Evolutionary conservation across 2,329 filamentous ascomycete genomes (phyloP), one percentile per base, ranked within the genome.

Genomic region (Capronia epimyces): DNA sequence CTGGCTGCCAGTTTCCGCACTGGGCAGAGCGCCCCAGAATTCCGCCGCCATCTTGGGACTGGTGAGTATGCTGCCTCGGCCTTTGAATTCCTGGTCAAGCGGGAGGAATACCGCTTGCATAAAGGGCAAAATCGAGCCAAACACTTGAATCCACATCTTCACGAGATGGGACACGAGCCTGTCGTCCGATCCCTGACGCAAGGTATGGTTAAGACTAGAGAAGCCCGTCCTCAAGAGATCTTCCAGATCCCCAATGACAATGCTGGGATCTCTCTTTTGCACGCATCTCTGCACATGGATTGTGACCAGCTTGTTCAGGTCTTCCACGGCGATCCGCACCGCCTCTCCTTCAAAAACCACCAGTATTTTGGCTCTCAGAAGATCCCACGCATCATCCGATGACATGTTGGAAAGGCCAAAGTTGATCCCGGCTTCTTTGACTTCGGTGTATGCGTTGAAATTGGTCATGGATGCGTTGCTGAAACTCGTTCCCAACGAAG

Each of bases 81-180:
- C 93, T 46, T 88, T 84, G 65, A 98, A 95, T 66, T 98, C 93
- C 9, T 95, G 79, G 64, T 98, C 93, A 1, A 98, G 73, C 0
- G 90, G 93, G 1, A 98, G 73, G 65, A 98, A 96, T 1, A 96
- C 90, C 1, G 91, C 89, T 71, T 97, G 91, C 62, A 98, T 83
- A 64, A 95, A 97, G 0, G 93, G 93, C 3, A 97, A 71, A 31
- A 97, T 87, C 5, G 81, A 86, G 2, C 89, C 91, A 63, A 96
- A 96, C 0, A 93, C 90, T 41, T 93, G 83, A 52, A 94, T 81
- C 93, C 93, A 98, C 64, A 96, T 83, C 65, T 95, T 89, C 2
- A 96, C 91, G 1, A 98, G 75, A 49, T 89, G 83, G 0, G 89
- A 87, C 18, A 97, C 89, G n/a, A 97, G 79, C 27, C 85, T 81